These are phyloP conservation scores for Kickxella alabastrina DNA, from an alignment of 192 early-diverging fungal genomes.

Conservation along the genomic window DNA sequence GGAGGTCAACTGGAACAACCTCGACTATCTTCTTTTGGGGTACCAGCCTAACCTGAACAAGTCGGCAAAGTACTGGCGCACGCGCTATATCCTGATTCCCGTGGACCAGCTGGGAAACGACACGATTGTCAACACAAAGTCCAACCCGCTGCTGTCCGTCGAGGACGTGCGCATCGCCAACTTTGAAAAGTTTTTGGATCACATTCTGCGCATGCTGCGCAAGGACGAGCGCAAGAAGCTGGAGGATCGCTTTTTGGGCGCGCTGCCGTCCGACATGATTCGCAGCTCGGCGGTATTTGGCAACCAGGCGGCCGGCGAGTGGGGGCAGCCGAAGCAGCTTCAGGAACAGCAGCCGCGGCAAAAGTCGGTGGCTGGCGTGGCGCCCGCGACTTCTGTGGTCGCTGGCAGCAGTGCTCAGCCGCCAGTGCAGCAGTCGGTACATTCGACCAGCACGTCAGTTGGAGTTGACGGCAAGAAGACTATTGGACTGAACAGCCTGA, in stretches of 20 bases:
- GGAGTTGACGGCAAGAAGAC: constrained; percentile 6
- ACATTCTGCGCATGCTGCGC: constrained; percentile 32
- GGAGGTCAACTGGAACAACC: constrained; percentile 89
- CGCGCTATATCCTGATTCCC: constrained; percentile 88
- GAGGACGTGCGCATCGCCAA: constrained; percentile 84
- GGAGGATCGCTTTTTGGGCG: constrained; percentile 26
- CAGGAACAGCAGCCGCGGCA: constrained; percentile 1
- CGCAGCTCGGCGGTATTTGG: neutral
- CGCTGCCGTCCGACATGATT: constrained; percentile 27
- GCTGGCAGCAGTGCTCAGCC: neutral
- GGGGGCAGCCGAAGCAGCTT: neutral
- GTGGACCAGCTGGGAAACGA: constrained; percentile 59
- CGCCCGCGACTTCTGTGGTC: neutral
- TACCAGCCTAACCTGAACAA: constrained; percentile 78
- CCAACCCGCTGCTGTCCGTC: constrained; percentile 67
- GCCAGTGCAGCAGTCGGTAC: constrained; percentile 7
- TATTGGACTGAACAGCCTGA: constrained; percentile 19
- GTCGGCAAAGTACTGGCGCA: constrained; percentile 77
- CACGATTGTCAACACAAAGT: constrained; percentile 51
- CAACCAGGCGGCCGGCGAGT: neutral
- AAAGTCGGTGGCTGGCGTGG: neutral
- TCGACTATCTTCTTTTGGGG: constrained; percentile 88
- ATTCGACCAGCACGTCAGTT: neutral
- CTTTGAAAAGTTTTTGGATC: constrained; percentile 84
- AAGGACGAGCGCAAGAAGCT: constrained; percentile 23